Conservation (phyloP, 495 filamentous ascomycete genomes). For the Neurospora sp. region DNA sequence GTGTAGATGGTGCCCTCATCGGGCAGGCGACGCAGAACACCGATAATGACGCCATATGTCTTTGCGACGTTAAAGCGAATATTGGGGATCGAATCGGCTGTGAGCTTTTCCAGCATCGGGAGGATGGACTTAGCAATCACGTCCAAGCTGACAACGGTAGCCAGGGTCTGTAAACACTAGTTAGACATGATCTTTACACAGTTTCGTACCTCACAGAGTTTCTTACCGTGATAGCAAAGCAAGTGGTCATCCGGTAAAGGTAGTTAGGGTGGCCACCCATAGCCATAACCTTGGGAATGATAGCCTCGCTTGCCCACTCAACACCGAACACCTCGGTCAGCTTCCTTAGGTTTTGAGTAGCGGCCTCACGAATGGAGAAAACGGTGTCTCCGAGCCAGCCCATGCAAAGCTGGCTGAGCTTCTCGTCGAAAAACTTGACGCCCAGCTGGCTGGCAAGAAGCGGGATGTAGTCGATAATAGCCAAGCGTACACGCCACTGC, state of each 20-base stretch:
- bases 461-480: constrained; percentile 98
- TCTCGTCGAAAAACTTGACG: constrained; percentile 97
- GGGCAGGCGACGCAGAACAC: constrained; percentile 80
- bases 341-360: constrained; percentile 94
- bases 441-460: constrained; percentile 91
- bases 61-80: constrained; percentile 99
- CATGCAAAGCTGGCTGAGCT: constrained; percentile 93
- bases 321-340: constrained; percentile 97
- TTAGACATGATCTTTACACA: constrained; percentile 17
- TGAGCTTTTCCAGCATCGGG: constrained; percentile 89
- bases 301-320: constrained; percentile 93
- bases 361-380: constrained; percentile 95
- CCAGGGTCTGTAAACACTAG: constrained; percentile 59
- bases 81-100: constrained; percentile 90
- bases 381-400: constrained; percentile 98
- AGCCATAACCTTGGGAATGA: constrained; percentile 95
- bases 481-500: constrained; percentile 96
- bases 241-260: constrained; percentile 98
- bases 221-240: constrained; percentile 93
- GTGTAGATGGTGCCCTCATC: constrained; percentile 76
- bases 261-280: constrained; percentile 99
- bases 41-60: constrained; percentile 82
- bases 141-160: constrained; percentile 80
- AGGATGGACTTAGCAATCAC: constrained; percentile 89
- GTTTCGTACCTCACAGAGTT: neutral